Evolutionary conservation across 495 filamentous ascomycete species (phyloP), one percentile per base, ranked within the genome.

Genomic region (Penicillium fimorum): DNA sequence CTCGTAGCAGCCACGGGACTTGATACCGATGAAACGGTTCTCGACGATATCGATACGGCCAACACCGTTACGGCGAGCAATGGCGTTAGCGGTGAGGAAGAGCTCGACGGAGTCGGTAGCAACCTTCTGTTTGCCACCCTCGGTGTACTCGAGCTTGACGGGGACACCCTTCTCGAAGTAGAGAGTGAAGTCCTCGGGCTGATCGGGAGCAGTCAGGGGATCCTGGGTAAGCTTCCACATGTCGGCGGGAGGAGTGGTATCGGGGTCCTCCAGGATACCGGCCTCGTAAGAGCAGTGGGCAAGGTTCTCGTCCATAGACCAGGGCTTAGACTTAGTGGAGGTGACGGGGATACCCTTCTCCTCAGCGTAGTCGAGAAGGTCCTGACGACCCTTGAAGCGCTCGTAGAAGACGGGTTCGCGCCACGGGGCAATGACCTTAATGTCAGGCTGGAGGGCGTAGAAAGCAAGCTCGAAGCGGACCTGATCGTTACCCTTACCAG

Each of bases 201-300:
- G 73, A 66, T 92, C 79, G 38, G 92, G 92, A 8, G 92, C 91
- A 25, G 86, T 79, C 46, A 79, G 60, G 33, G 91, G 92, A 67
- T 91, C 88, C 56, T 84, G 75, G 53, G 92, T 96, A 60, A 77
- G 61, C 65, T 84, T 93, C 92, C 92, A 96, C 83, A 95, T 90
- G 64, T 96, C 86, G 58, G 82, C 76, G 53, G 89, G 87, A 30
- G 91, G 83, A 57, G 76, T 76, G 65, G 66, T 70, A 56, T 76
- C 67, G 53, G 83, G 76, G 47, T 81, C 78, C 67, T 80, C 77
- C 47, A 74, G 59, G 47, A 76, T 87, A 59, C 92, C 92, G 47
- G 88, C 88, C 78, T 96, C 92, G 69, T 96, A 97, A 46, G 77
- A 83, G 82, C 91, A 96, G 74, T 96, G 92, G 22, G 91, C 91